Conservation (phyloP, 2,329 filamentous ascomycete species). For the Fusarium irregulare region DNA sequence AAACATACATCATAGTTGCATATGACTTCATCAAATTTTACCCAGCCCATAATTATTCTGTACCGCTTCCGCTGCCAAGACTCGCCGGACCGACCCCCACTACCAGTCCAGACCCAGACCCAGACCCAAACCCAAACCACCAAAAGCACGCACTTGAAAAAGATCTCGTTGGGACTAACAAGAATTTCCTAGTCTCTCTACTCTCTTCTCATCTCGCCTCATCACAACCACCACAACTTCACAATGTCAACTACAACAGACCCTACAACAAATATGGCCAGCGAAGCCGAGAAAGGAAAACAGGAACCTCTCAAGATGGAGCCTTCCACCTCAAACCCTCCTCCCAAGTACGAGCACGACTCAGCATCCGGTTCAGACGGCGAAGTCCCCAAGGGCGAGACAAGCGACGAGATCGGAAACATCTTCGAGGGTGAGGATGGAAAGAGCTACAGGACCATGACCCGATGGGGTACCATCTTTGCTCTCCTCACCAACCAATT, state of each 20-base stretch:
- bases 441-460: constrained; percentile 35
- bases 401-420: constrained; percentile 16
- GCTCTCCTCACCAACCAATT: constrained; percentile 41
- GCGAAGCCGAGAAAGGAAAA: not conserved
- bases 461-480: constrained; percentile 35
- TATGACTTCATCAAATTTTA: constrained; percentile 1
- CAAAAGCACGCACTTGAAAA: not conserved
- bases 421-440: constrained; percentile 32
- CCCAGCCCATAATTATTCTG: not conserved
- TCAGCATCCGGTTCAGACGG: constrained; percentile 3
- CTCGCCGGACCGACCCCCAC: not conserved
- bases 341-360: constrained; percentile 9
- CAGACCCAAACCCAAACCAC: not conserved
- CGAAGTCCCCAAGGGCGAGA: constrained; percentile 8
- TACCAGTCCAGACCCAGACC: not conserved
- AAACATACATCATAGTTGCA: not conserved
- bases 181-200: not conserved
- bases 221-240: not conserved
- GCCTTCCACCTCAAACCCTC: not conserved
- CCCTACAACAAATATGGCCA: not conserved
- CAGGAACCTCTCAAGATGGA: not conserved
- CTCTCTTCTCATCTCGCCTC: not conserved
- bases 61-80: not conserved
- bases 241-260: not conserved
- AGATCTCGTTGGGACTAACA: not conserved